Evolutionary conservation across 2,329 filamentous ascomycete species (phyloP), one percentile per base, ranked within the genome.

Genomic region (Colletotrichum falcatum): DNA sequence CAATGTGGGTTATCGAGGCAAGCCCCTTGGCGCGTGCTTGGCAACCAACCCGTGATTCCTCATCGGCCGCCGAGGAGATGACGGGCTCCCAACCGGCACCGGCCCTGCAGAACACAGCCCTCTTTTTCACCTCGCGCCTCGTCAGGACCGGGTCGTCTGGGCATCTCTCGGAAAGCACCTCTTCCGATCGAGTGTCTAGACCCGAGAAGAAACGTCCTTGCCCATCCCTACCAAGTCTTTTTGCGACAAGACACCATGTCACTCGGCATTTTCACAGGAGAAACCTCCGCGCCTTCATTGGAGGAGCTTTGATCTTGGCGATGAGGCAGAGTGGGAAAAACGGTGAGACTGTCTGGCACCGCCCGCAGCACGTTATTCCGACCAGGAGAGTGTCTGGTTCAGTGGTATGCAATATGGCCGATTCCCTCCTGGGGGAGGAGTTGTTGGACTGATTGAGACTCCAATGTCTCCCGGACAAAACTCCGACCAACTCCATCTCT

Each of bases 11-110:
- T 54, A 59, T 59, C 28, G 53, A 30, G 33, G 26, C 35, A 59
- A 65, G 66, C 61, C 39, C 61, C 66, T 68, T 59, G 66, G 66
- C 66, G 30, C 14, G 9, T 18, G 28, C 66, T 68, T 53, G 61
- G 46, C 51, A 8, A 23, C 23, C 12, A n/a, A 35, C 33, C 20
- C 20, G 5, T 14, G 16, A 20, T 53, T 20, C 7, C 35, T 35
- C 14, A 44, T 3, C n/a, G 26, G 48, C 48, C 23, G 48, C 23
- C 23, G 39, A 5, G 60, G 37, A 20, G 53, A 59, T 65, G 35
- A 11, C n/a, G n/a, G 42, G 14, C 4, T 1, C 9, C n/a, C 30
- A 11, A 46, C 23, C 42, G 16, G 33, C 20, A 6, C 51, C 35
- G 12, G 16, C 42, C 42, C 7, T 7, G 18, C 35, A 42, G 18